Percentiles rank a stretch among this genome's conserved stretches.
Evolutionary conservation across 2,329 filamentous ascomycete genomes (phyloP).

Genomic region (Macroventuria anomochaeta): DNA sequence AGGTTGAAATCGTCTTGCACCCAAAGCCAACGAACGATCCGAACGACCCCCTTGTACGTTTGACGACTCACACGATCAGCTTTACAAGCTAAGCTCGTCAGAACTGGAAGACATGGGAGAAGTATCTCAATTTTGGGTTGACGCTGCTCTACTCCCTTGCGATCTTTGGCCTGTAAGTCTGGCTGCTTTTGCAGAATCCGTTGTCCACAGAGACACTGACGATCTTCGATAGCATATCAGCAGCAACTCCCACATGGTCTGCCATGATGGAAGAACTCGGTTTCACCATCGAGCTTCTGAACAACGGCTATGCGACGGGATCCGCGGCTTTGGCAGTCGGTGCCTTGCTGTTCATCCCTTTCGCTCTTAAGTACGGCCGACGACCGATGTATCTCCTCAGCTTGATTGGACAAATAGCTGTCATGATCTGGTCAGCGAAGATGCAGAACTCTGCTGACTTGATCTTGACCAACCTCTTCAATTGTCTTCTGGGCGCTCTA

Average conservation of each 20-base stretch:
- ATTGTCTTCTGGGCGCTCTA: slow-evolving; percentile 54
- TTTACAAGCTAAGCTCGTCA: neutral
- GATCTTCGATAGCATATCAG: slow-evolving; percentile 12
- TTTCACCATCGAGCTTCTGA: slow-evolving; percentile 42
- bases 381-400: slow-evolving; percentile 56
- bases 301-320: slow-evolving; percentile 55
- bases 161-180: slow-evolving; percentile 16
- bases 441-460: slow-evolving; percentile 53
- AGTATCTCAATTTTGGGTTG: slow-evolving; percentile 16
- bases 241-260: slow-evolving; percentile 20
- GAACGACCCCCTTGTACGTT: slow-evolving; percentile 16
- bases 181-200: neutral
- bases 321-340: slow-evolving; percentile 54
- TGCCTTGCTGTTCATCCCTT: slow-evolving; percentile 53
- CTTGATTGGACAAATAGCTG: slow-evolving; percentile 46
- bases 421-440: slow-evolving; percentile 54
- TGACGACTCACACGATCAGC: neutral
- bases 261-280: slow-evolving; percentile 18
- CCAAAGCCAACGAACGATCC: slow-evolving; percentile 12
- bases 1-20: slow-evolving; percentile 9
- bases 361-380: slow-evolving; percentile 56
- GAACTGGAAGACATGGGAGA: slow-evolving; percentile 20
- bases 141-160: slow-evolving; percentile 12
- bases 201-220: neutral
- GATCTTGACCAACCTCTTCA: slow-evolving; percentile 53